Base-by-base conservation (phyloP, 768 basidiomycete species). In the Mrakia gelida region DNA sequence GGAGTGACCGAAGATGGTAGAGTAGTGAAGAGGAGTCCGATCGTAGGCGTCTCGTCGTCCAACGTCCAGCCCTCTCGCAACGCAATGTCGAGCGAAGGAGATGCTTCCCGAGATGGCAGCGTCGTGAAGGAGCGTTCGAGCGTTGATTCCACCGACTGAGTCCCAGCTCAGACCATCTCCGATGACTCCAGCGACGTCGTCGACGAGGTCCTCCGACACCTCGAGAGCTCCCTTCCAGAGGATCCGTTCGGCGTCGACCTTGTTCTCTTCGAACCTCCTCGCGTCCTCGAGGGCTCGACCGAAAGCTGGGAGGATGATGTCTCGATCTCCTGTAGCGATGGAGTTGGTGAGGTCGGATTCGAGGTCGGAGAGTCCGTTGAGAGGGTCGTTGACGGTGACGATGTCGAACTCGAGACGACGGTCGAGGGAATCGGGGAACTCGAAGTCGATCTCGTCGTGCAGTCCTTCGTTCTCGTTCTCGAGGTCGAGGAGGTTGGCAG, bases 101-200 rank as follows among this genome's bases (percentile, higher is more conserved):
- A 90, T 85, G 18, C 89, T 87, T 3, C 97, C 96, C 18, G 91
- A 90, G 71, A 94, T 93, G 23, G 95, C 91, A 3, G 95, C 93
- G 83, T 95, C 93, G 82, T 98, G 97, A 30, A 98, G 88, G 80
- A 93, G 94, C 4, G 92, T 95, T 52, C 97, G 89, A 61, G 92
- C 93, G 83, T 98, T 98, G 86, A 99, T 99, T 81, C 98, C 95
- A 83, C 98, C 97, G 68, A 98, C 88, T 82, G 94, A 98, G 68
- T 88, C 87, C 83, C 94, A 98, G n/a, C 56, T 73, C 16, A 73
- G 34, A 0, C 54, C 34, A 54, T 59, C 34, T 34, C 82, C 78
- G 23, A 91, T 89, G 45, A 89, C 85, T 41, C 95, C 86, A 67
- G 94, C 91, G 71, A 93, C 85, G 81, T 93, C 90, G 28, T 88